A percentile compares a stretch with the other conserved stretches of the same genome.
These are phyloP conservation scores for Saturnispora galanensis DNA, from an alignment of 805 yeast species.

Conservation along the genomic window DNA sequence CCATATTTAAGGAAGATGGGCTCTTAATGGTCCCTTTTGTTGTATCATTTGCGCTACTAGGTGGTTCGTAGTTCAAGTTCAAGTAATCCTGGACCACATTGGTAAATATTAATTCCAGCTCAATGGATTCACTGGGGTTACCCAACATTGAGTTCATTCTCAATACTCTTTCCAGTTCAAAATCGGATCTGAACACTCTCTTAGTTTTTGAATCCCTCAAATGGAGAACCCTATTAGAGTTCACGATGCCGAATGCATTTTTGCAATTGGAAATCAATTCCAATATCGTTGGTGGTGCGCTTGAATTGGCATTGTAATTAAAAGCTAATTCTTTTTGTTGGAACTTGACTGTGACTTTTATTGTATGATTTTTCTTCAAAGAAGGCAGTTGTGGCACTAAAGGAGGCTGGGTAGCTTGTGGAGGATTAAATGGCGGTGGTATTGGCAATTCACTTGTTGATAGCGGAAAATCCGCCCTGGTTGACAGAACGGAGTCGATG, in stretches of 20 bases:
- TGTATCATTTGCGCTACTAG: constrained; percentile 2
- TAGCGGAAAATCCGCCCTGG: constrained; percentile 10
- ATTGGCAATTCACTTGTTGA: constrained; percentile 13
- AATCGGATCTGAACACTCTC: constrained; percentile 32
- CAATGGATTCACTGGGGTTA: constrained; percentile 21
- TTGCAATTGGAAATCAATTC: constrained; percentile 77
- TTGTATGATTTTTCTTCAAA: constrained; percentile 17
- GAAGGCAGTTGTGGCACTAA: constrained; percentile 7
- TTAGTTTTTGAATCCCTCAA: constrained; percentile 26
- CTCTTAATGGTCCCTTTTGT: not conserved
- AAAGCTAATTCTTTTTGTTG: constrained; percentile 50
- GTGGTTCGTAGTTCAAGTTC: constrained; percentile 21
- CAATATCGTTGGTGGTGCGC: constrained; percentile 69
- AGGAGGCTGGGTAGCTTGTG: not conserved
- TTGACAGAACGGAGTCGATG: constrained; percentile 1
- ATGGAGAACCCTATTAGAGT: constrained; percentile 26
- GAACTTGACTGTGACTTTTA: constrained; percentile 39
- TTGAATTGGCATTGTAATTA: constrained; percentile 49
- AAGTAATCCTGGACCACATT: constrained; percentile 21
- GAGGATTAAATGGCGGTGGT: constrained; percentile 8
- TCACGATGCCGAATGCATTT: constrained; percentile 53
- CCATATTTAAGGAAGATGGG: not conserved
- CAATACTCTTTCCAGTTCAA: constrained; percentile 39
- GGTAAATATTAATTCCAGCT: constrained; percentile 30
- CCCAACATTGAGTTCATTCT: constrained; percentile 14